These are phyloP conservation scores for Nannochloropsis oceanica DNA, from an alignment of 108 stramenopile genomes.

Conservation along the genomic window DNA sequence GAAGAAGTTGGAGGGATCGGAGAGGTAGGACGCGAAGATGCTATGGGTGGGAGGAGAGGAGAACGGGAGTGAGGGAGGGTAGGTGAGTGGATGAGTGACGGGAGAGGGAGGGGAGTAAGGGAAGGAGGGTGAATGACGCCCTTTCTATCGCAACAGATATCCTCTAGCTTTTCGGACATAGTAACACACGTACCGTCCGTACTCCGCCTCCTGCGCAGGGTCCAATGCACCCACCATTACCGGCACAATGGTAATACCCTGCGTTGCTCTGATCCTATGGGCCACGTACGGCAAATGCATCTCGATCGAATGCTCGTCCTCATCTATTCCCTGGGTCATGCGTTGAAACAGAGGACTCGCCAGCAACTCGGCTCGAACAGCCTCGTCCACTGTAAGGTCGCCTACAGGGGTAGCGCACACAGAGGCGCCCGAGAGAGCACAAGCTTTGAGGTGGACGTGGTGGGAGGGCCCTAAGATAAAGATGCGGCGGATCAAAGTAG, in stretches of 20 bases:
- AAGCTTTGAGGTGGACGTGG: slow-evolving; percentile 29
- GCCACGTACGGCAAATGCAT: slow-evolving; percentile 41
- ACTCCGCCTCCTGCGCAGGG: neutral
- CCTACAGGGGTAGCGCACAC: slow-evolving; percentile 31
- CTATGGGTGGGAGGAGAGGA: neutral
- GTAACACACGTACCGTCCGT: slow-evolving; percentile 8
- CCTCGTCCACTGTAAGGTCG: slow-evolving; percentile 27
- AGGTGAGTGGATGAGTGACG: too few relatives aligned
- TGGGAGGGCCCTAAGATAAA: slow-evolving; percentile 37
- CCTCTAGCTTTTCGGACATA: neutral
- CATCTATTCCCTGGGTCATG: slow-evolving; percentile 23
- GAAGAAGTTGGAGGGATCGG: slow-evolving; percentile 29
- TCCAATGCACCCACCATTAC: slow-evolving; percentile 28
- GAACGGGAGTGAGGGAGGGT: neutral
- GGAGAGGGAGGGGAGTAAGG: neutral
- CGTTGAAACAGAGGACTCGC: slow-evolving; percentile 15
- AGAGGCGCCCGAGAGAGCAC: slow-evolving; percentile 24
- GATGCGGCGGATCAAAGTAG: neutral
- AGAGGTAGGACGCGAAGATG: slow-evolving; percentile 32
- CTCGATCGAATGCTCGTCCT: slow-evolving; percentile 38
- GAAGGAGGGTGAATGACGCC: neutral
- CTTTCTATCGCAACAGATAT: neutral
- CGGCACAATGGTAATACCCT: slow-evolving; percentile 24
- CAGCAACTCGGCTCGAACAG: slow-evolving; percentile 12
- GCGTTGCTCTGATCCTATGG: neutral